phyloP scores from a whole-genome alignment of 768 basidiomycete genomes.

The Tricholoma matsutake region DNA sequence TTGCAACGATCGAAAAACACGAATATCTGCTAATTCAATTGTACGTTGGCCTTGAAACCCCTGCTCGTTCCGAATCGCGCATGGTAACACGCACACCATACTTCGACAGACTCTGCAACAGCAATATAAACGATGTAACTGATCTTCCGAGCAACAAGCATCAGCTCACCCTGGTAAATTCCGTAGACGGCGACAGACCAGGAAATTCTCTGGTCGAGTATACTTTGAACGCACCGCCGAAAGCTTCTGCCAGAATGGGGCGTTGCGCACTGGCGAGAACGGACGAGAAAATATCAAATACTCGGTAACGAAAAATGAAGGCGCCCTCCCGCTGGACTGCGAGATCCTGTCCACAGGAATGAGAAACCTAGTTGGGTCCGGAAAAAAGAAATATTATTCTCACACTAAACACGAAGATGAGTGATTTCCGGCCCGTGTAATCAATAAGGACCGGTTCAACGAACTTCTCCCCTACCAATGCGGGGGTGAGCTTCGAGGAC shows the following conservation, averaged over 20 bases:
- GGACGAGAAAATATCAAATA: constrained; percentile 56
- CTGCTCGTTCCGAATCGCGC: constrained; percentile 32
- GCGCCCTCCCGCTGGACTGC: constrained; percentile 65
- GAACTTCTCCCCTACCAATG: constrained; percentile 63
- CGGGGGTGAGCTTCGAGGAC: constrained; percentile 43
- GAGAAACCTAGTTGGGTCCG: constrained; percentile 3
- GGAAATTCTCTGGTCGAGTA: constrained; percentile 78
- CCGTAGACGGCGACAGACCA: constrained; percentile 64
- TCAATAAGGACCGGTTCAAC: constrained; percentile 53
- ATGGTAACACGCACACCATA: constrained; percentile 40
- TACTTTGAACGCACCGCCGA: constrained; percentile 63
- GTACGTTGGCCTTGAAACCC: not conserved
- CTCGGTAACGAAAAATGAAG: constrained; percentile 70
- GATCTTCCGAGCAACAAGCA: not conserved
- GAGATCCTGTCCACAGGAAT: constrained; percentile 46
- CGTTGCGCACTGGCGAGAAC: constrained; percentile 24
- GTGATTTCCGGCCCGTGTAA: constrained; percentile 46
- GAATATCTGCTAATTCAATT: not conserved
- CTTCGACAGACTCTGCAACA: constrained; percentile 23
- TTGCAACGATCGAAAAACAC: not conserved
- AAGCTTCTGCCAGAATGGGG: constrained; percentile 59
- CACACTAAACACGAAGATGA: constrained; percentile 67
- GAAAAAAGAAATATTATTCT: constrained; percentile 11
- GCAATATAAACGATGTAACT: not conserved
- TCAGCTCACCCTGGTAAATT: constrained; percentile 56